Evolutionary conservation across 306 rosid species (phyloP), one percentile per base, ranked within the genome.

Genomic region (Vicia sativa): DNA sequence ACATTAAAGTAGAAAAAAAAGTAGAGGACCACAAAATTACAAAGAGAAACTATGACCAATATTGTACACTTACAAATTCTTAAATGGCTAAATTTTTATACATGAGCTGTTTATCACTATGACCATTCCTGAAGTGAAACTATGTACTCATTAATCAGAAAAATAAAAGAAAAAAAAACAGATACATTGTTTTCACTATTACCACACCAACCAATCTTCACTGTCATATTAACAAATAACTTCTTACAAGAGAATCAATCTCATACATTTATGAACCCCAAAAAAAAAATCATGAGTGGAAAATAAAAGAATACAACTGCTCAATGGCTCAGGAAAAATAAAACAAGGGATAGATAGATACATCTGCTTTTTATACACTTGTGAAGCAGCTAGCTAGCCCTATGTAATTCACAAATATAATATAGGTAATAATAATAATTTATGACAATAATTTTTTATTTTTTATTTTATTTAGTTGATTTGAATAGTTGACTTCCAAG

Each of bases 401-500:
- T 38, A 74, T 26, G 18, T 76, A 76, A 74, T 81, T 61, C 82
- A 85, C 85, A 81, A 69, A 83, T 76, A 83, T 77, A 64, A 56
- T 73, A 43, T 49, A 26, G 60, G 31, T 70, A 45, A 57, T 63
- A 67, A 64, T 68, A 23, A 34, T 34, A 34, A 34, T 34, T 69
- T 69, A 72, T 52, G 62, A 71, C 39, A 65, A 53, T 73, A 39
- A 48, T 62, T 55, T 62, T 54, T 42, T 53, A 29, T 29, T 76
- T 67, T 65, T 67, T 59, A 67, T n/a, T 42, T 55, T 76, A 83
- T 60, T 56, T 77, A 67, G 80, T 55, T 63, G 88, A 74, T 78
- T 62, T 70, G 74, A 91, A 91, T 75, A 91, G 77, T 31, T 85
- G 82, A 53, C 97, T 91, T 76, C 96, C 97, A 67, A 83, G 96